phyloP scores from a whole-genome alignment of 1,139 yeast genomes.

The Suhomyces panamericanus region DNA sequence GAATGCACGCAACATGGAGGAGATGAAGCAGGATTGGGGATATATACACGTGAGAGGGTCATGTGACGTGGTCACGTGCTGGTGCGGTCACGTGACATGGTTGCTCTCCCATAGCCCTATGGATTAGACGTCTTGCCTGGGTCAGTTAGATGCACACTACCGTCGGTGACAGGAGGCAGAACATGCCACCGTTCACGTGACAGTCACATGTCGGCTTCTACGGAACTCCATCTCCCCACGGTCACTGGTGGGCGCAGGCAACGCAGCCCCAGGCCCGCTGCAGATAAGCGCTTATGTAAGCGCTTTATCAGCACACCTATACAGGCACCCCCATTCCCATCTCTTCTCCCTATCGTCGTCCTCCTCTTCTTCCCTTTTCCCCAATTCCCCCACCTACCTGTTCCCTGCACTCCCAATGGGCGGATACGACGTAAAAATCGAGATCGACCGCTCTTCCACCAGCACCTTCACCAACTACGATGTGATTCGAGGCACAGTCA shows the following conservation, averaged over 20 bases:
- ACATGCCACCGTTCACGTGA: too few relatives aligned
- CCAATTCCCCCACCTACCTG: background rate
- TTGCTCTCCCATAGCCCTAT: too few relatives aligned
- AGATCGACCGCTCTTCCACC: slow-evolving; percentile 36
- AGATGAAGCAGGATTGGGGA: background rate
- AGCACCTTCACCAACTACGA: slow-evolving; percentile 57
- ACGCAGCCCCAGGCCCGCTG: too few relatives aligned
- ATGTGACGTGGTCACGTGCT: background rate
- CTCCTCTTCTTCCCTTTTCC: background rate
- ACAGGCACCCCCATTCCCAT: background rate
- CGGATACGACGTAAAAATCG: slow-evolving; percentile 33
- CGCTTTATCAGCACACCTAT: background rate
- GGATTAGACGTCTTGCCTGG: too few relatives aligned
- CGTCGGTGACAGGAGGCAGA: too few relatives aligned
- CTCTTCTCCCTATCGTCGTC: background rate
- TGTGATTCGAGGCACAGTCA: slow-evolving; percentile 48
- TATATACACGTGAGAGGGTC: background rate
- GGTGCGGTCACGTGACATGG: too few relatives aligned
- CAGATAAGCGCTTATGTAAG: background rate
- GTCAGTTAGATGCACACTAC: too few relatives aligned
- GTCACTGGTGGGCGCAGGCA: too few relatives aligned
- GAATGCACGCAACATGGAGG: slow-evolving; percentile 8
- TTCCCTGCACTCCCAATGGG: slow-evolving; percentile 6
- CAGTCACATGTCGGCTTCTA: too few relatives aligned
- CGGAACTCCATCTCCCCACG: too few relatives aligned